A percentile compares a stretch with the other conserved stretches of the same genome.
Evolutionary conservation across 768 basidiomycete species (phyloP).

Genomic region (Lactarius psammicola): DNA sequence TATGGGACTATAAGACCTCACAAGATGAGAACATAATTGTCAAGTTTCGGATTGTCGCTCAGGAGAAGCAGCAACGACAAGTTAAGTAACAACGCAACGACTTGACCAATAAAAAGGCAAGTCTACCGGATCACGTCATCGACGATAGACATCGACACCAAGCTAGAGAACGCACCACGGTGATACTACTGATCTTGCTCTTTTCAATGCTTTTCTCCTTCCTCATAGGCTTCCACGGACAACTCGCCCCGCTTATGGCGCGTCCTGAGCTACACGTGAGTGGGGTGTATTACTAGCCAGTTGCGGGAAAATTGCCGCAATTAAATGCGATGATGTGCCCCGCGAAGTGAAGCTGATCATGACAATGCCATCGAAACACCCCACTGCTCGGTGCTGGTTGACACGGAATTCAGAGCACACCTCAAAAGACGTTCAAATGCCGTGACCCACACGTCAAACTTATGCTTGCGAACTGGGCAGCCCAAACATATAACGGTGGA

Average conservation of each 20-base stretch:
- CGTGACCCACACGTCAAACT: slow-evolving; percentile 57
- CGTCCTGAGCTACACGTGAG: slow-evolving; percentile 51
- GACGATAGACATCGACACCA: too few relatives aligned
- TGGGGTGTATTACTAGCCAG: slow-evolving; percentile 75
- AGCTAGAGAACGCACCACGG: slow-evolving; percentile 50
- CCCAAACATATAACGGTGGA: slow-evolving; percentile 77
- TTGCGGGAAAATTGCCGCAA: slow-evolving; percentile 73
- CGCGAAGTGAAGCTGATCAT: slow-evolving; percentile 79
- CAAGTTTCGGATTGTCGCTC: slow-evolving; percentile 53
- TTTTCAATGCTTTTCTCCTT: slow-evolving; percentile 76
- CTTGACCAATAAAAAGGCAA: slow-evolving; percentile 76
- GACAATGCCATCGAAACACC: slow-evolving; percentile 70
- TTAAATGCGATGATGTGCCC: slow-evolving; percentile 79
- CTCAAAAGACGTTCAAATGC: background rate
- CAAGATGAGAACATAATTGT: slow-evolving; percentile 75
- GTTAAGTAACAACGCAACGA: slow-evolving; percentile 62
- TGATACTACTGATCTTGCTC: slow-evolving; percentile 82
- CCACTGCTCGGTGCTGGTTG: slow-evolving; percentile 59
- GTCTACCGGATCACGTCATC: slow-evolving; percentile 41
- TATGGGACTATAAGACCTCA: slow-evolving; percentile 35
- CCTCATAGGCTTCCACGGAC: slow-evolving; percentile 61
- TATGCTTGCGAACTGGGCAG: slow-evolving; percentile 73
- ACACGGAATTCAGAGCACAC: background rate
- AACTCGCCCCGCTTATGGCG: slow-evolving; percentile 62
- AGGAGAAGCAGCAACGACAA: slow-evolving; percentile 68